Evolutionary conservation across 306 rosid genomes (phyloP).

Genomic region (Fragaria iinumae): DNA sequence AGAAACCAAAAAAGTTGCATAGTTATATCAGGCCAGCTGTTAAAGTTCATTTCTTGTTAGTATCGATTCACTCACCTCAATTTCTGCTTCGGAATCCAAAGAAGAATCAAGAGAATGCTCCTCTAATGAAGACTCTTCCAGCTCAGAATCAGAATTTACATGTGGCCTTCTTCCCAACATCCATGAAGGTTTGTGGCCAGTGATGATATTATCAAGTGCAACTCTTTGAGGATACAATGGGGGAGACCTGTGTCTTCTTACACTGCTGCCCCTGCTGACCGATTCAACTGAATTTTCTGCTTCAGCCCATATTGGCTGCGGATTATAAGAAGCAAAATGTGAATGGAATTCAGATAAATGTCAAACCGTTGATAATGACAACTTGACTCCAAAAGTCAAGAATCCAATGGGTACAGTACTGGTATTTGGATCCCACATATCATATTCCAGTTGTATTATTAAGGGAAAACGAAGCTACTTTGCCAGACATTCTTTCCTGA

Average conservation of each 20-base stretch:
- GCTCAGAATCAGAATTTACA: slow-evolving; percentile 39
- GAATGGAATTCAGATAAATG: background rate
- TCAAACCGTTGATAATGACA: background rate
- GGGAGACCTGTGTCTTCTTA: slow-evolving; percentile 28
- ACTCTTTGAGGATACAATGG: slow-evolving; percentile 58
- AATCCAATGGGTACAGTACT: background rate
- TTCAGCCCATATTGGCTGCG: slow-evolving; percentile 94
- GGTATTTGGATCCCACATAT: background rate
- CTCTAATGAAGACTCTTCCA: slow-evolving; percentile 43
- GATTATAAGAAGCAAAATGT: slow-evolving; percentile 4
- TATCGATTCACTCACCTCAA: slow-evolving; percentile 51
- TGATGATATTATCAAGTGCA: slow-evolving; percentile 32
- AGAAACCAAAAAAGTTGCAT: slow-evolving; percentile 31
- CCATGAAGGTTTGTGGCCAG: slow-evolving; percentile 36
- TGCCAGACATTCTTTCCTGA: background rate
- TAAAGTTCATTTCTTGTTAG: slow-evolving; percentile 27
- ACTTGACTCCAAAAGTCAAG: background rate
- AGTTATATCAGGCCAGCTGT: slow-evolving; percentile 38
- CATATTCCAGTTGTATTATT: background rate
- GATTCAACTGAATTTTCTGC: slow-evolving; percentile 48
- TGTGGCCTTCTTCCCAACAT: slow-evolving; percentile 28
- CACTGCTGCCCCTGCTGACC: slow-evolving; percentile 29
- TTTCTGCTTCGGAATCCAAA: slow-evolving; percentile 61
- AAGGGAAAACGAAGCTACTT: background rate
- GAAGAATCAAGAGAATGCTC: slow-evolving; percentile 30